Evolutionary conservation across 371 early-diverging fungal genomes (phyloP).

Genomic region (Dinochytrium kinnereticum): DNA sequence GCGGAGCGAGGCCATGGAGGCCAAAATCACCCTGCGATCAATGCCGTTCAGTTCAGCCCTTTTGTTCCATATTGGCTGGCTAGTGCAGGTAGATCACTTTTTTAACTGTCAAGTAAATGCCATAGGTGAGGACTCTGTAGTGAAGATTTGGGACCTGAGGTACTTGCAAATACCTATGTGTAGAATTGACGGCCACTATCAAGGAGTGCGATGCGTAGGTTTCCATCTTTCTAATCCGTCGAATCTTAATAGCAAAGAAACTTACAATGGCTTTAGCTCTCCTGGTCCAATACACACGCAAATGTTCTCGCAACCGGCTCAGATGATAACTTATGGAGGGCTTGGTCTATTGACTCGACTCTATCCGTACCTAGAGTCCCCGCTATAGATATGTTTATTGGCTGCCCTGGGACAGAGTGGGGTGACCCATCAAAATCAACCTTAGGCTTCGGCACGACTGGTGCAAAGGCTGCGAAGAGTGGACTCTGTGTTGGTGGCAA

Average conservation of each 20-base stretch:
- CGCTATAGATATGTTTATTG: constrained; percentile 38
- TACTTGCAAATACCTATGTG: constrained; percentile 58
- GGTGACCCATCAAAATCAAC: constrained; percentile 16
- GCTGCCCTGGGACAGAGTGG: constrained; percentile 52
- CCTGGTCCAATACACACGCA: constrained; percentile 68
- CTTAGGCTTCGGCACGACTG: background rate
- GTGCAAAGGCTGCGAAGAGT: background rate
- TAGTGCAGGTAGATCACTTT: constrained; percentile 51
- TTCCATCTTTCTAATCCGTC: background rate
- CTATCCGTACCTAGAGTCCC: constrained; percentile 32
- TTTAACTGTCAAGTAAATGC: constrained; percentile 12
- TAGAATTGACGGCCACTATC: constrained; percentile 62
- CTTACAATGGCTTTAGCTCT: too few relatives aligned
- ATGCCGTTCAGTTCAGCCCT: constrained; percentile 70
- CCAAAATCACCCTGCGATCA: constrained; percentile 48
- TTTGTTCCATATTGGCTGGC: constrained; percentile 86
- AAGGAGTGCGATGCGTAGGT: constrained; percentile 54
- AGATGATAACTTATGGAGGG: constrained; percentile 57
- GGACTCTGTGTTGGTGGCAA: constrained; percentile 37
- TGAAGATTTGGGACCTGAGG: constrained; percentile 80
- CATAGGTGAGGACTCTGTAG: constrained; percentile 67
- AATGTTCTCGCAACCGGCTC: constrained; percentile 62
- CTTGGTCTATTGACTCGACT: constrained; percentile 51
- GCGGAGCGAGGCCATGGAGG: constrained; percentile 40
- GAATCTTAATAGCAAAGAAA: too few relatives aligned